phyloP scores from a whole-genome alignment of 805 yeast genomes.

The Spathaspora hagerdaliae region DNA sequence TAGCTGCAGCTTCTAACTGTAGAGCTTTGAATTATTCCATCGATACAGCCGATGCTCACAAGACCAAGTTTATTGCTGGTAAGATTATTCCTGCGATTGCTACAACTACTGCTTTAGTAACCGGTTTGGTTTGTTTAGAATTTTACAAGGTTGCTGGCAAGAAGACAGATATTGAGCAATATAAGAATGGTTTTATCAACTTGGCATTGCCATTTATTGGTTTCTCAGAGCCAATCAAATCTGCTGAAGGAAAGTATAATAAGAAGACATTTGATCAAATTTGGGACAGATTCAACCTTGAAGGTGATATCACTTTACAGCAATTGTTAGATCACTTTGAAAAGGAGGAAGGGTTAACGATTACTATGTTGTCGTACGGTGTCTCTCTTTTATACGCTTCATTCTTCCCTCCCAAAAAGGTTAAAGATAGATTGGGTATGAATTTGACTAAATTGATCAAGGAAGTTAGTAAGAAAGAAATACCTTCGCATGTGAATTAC shows the following conservation, averaged over 20 bases:
- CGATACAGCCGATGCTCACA: slow-evolving; percentile 81
- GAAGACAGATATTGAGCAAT: slow-evolving; percentile 72
- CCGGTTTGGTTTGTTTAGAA: slow-evolving; percentile 92
- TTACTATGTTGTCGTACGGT: slow-evolving; percentile 89
- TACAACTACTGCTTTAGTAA: slow-evolving; percentile 96
- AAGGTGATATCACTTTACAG: slow-evolving; percentile 72
- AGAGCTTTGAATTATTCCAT: slow-evolving; percentile 90
- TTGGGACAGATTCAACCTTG: slow-evolving; percentile 90
- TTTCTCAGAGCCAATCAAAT: slow-evolving; percentile 91
- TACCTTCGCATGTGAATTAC: slow-evolving; percentile 69
- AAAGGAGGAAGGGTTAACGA: slow-evolving; percentile 77
- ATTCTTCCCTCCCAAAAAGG: slow-evolving; percentile 88
- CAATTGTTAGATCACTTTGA: slow-evolving; percentile 73
- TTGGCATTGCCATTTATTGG: slow-evolving; percentile 95
- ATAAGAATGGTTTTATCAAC: slow-evolving; percentile 88
- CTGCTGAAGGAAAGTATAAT: slow-evolving; percentile 79
- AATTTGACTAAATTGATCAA: slow-evolving; percentile 74
- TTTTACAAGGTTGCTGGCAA: slow-evolving; percentile 83
- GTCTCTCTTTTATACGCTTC: slow-evolving; percentile 88
- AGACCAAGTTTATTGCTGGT: slow-evolving; percentile 97
- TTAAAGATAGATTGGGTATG: slow-evolving; percentile 69
- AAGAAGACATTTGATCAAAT: slow-evolving; percentile 76
- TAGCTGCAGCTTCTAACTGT: slow-evolving; percentile 92
- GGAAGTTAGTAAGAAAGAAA: slow-evolving; percentile 77
- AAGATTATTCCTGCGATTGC: slow-evolving; percentile 98